A percentile compares a stretch with the other conserved stretches of the same genome.
These are phyloP conservation scores for Pseudozyma thailandica DNA, from an alignment of 1,284 basidiomycete genomes.

Conservation along the genomic window DNA sequence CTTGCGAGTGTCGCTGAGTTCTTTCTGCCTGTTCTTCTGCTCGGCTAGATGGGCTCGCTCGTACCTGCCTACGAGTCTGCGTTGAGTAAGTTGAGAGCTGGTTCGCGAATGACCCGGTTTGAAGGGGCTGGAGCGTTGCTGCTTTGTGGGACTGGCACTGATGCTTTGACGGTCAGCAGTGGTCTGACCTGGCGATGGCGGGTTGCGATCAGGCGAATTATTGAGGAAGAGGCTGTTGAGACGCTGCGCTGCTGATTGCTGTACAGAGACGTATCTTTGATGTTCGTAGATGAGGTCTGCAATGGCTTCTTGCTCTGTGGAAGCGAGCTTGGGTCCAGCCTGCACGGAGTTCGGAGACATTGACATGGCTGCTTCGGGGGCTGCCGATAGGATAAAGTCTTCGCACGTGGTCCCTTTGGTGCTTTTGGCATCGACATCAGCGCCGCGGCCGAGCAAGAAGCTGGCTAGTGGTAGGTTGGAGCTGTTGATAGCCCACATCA, in stretches of 20 bases:
- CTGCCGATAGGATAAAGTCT: conserved; percentile 59
- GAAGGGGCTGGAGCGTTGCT: conserved; percentile 20
- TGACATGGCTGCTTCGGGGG: conserved; percentile 33
- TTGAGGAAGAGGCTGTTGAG: conserved; percentile 36
- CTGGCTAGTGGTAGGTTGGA: conserved; percentile 90
- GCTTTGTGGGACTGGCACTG: conserved; percentile 20
- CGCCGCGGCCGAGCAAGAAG: conserved; percentile 87
- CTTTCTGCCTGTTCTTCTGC: conserved; percentile 53
- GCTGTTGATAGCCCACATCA: conserved; percentile 91
- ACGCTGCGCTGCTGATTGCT: conserved; percentile 40
- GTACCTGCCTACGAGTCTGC: conserved; percentile 51
- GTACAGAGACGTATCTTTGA: conserved; percentile 39
- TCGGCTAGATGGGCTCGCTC: conserved; percentile 58
- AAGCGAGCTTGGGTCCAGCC: conserved; percentile 1
- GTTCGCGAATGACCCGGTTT: conserved; percentile 38
- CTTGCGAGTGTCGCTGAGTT: conserved; percentile 55
- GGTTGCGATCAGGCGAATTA: conserved; percentile 20
- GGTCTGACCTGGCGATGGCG: neutral
- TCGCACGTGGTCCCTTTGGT: conserved; percentile 57
- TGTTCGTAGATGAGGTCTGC: conserved; percentile 61
- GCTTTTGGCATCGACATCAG: conserved; percentile 56
- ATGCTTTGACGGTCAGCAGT: conserved; percentile 7
- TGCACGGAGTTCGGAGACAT: neutral
- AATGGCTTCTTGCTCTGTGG: conserved; percentile 51
- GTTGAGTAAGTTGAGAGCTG: conserved; percentile 34